Base-by-base conservation (phyloP, 352 stramenopile species). In the Pythium coloratum region DNA sequence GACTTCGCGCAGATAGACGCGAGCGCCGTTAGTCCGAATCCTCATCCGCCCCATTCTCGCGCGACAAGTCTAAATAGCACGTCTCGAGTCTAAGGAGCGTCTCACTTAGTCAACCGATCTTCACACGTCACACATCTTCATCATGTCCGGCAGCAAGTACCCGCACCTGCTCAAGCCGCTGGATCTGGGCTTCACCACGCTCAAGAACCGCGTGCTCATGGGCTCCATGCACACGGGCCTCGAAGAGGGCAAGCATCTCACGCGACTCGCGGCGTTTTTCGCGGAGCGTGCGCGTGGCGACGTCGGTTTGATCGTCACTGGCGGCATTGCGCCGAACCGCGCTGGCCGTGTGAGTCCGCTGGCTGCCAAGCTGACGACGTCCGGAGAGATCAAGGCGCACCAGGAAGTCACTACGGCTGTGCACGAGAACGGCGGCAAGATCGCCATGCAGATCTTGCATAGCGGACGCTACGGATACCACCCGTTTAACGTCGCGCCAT, bases 381-480 rank as follows among this genome's bases (percentile, higher is more conserved):
- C 86, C 36, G 63, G 76, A 10, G 96, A 99, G 77, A 90, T 96
- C 50, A 77, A 91, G 13, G 76, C 78, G 14, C 97, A 99, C 78
- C 84, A 91, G 68, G 79, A 97, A 59, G 95, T 99, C 47, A 99
- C 97, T 0, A 66, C 89, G 10, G 92, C 94, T 13, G 96, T 99
- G 26, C 97, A 99, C 75, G 82, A 82, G 34, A 77, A 89, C 55
- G 85, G 77, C 65, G 81, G 84, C 42, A 92, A 93, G 70, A 94
- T 97, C 64, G 86, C 87, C 51, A 96, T 97, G 87, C 90, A 98
- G 76, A 97, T 98, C 64, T 75, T 98, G 42, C 93, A 98, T 76
- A 87, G 89, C 32, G 93, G 97, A 33, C 89, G 97, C n/a, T 99
- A 99, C 74, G 96, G 92, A 7, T 98, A 99, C 72, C 94, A 98